These are phyloP conservation scores for Letharia columbiana DNA, from an alignment of 495 filamentous ascomycete genomes.

Conservation along the genomic window DNA sequence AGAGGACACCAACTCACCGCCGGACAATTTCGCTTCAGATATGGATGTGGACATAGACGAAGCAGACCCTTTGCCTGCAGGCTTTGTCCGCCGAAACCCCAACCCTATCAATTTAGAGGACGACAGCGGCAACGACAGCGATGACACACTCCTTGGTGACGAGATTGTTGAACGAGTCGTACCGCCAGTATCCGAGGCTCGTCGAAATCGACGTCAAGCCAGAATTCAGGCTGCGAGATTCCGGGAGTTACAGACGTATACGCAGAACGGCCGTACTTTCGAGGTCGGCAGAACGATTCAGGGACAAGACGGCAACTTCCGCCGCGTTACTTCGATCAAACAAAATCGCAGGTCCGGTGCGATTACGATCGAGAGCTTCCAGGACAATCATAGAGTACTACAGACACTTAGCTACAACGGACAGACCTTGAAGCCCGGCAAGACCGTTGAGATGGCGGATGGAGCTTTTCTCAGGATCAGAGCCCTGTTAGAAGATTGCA, in stretches of 20 bases:
- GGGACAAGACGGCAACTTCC: background rate
- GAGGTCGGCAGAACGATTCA: background rate
- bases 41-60: background rate
- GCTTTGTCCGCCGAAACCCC: background rate
- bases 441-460: conserved; percentile 15
- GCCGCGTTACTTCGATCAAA: background rate
- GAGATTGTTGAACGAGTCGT: background rate
- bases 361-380: background rate
- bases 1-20: background rate
- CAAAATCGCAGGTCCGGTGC: background rate
- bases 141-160: conserved; percentile 6
- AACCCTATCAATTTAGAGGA: background rate
- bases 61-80: background rate
- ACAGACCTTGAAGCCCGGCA: conserved; percentile 11
- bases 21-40: background rate
- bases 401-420: background rate
- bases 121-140: conserved; percentile 3
- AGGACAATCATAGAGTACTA: background rate
- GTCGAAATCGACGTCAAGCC: background rate
- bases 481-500: conserved; percentile 3
- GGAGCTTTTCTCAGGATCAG: conserved; percentile 20
- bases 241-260: background rate
- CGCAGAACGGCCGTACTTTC: background rate
- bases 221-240: background rate
- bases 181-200: background rate